Evolutionary conservation across 257 asterid species (phyloP).

Genomic region (Solanum habrochaites): DNA sequence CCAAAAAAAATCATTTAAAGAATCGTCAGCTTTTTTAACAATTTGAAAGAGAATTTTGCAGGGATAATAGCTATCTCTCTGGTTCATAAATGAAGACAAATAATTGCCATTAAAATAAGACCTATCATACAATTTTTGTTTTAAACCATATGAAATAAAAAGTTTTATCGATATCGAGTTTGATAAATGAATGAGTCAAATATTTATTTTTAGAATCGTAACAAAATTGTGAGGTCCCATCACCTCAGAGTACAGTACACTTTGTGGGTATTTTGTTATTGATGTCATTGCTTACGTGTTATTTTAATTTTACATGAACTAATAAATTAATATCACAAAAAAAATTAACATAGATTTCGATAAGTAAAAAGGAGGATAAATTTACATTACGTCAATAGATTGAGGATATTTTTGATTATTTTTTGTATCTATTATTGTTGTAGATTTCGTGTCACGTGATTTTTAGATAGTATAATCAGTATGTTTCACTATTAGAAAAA

Average conservation of each 20-base stretch:
- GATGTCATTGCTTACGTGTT: not conserved
- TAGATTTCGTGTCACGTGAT: not conserved
- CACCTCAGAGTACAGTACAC: not conserved
- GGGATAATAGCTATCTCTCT: not conserved
- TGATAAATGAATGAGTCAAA: not conserved
- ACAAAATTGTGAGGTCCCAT: not conserved
- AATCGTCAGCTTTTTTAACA: not conserved
- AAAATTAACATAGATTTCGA: not conserved
- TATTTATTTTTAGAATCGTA: not conserved
- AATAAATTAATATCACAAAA: not conserved
- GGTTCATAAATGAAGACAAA: not conserved
- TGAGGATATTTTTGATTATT: not conserved
- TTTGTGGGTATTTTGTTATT: not conserved
- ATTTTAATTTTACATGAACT: not conserved
- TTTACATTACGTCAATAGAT: not conserved
- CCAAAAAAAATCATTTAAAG: not conserved
- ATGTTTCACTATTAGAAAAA: not conserved
- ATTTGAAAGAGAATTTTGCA: not conserved
- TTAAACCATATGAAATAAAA: not conserved
- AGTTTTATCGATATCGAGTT: not conserved
- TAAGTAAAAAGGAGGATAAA: not conserved
- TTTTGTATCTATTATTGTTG: not conserved
- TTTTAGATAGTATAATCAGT: not conserved
- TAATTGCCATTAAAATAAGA: not conserved
- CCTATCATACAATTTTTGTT: not conserved